phyloP scores from a whole-genome alignment of 2,329 filamentous ascomycete genomes.

The Phaeomoniella chlamydospora region DNA sequence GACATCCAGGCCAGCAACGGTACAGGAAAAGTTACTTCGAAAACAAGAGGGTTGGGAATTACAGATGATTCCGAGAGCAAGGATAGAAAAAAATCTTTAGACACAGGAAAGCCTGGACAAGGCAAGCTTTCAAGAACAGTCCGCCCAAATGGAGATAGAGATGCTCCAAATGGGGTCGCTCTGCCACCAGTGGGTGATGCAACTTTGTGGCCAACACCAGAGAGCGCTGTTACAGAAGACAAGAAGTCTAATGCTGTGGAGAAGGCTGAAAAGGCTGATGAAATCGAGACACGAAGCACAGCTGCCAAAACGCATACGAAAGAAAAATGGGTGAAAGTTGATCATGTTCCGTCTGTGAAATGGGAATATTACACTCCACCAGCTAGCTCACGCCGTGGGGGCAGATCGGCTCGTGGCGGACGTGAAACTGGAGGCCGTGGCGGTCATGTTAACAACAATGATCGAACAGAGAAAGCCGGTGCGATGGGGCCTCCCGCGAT shows the following conservation, averaged over 20 bases:
- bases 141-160: neutral
- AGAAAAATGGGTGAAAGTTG: constrained; percentile 72
- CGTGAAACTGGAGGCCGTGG: constrained; percentile 33
- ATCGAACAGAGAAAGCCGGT: constrained; percentile 15
- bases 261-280: constrained; percentile 38
- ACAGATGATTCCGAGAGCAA: neutral
- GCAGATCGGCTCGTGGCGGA: constrained; percentile 41
- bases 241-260: constrained; percentile 49
- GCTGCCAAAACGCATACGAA: constrained; percentile 48
- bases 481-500: constrained; percentile 12
- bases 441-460: constrained; percentile 18
- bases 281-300: constrained; percentile 41
- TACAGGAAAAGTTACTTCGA: constrained; percentile 4
- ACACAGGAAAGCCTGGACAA: neutral
- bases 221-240: constrained; percentile 60
- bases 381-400: constrained; percentile 34
- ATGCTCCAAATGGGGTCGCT: constrained; percentile 12
- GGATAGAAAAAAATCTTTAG: neutral
- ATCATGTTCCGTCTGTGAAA: constrained; percentile 68
- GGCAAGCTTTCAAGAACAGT: neutral
- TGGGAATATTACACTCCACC: constrained; percentile 64
- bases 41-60: neutral
- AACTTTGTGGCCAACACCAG: constrained; percentile 78
- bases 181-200: constrained; percentile 62
- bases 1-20: neutral